Percentiles rank a stretch among this genome's conserved stretches.
phyloP scores from a whole-genome alignment of 345 rosid species.

The Dipteronia dyeriana region DNA sequence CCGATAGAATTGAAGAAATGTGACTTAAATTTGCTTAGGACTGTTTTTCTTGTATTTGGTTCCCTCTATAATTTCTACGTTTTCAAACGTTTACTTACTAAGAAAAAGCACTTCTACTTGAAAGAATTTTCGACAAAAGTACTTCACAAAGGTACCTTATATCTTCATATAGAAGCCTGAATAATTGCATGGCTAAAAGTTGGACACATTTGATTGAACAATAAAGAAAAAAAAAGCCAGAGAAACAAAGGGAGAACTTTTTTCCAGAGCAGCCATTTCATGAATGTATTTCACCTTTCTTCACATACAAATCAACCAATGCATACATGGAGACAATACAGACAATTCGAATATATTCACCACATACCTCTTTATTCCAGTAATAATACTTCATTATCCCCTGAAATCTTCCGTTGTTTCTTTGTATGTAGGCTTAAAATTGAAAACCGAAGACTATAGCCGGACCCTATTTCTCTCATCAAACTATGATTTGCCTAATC shows the following conservation, averaged over 20 bases:
- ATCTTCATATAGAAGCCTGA: not conserved
- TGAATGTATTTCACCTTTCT: conserved; percentile 17
- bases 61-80: too few relatives aligned
- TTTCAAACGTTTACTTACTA: too few relatives aligned
- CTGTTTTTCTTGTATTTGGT: too few relatives aligned
- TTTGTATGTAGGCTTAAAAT: not conserved
- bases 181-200: conserved; percentile 3
- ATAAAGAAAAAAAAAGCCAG: not conserved
- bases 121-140: not conserved
- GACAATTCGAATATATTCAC: not conserved
- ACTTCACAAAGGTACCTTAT: not conserved
- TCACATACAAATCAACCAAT: conserved; percentile 9
- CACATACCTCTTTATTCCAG: not conserved
- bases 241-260: conserved; percentile 16
- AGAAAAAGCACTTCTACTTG: not conserved
- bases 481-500: not conserved
- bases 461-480: not conserved
- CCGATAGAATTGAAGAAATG: too few relatives aligned
- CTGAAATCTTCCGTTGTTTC: not conserved
- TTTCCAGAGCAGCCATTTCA: conserved; percentile 4
- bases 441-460: too few relatives aligned
- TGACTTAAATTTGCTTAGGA: too few relatives aligned
- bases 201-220: not conserved
- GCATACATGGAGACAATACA: not conserved
- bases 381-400: not conserved